phyloP scores from a whole-genome alignment of 148 eudicot genomes.

The Nyssa sinensis region DNA sequence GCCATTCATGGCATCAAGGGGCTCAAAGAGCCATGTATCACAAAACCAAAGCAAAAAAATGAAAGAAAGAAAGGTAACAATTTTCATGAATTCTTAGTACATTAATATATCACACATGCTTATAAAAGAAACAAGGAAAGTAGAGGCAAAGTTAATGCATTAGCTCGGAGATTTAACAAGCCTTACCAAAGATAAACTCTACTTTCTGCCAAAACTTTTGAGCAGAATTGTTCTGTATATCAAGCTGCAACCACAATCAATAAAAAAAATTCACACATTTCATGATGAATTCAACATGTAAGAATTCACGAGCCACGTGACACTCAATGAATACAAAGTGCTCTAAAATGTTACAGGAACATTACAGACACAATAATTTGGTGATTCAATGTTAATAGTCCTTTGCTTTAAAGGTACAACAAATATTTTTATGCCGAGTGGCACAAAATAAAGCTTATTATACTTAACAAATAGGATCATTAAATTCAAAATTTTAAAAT shows the following conservation, averaged over 20 bases:
- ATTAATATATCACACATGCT: neutral
- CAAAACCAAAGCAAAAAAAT: slow-evolving; percentile 7
- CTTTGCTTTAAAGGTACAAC: too few relatives aligned
- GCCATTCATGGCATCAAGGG: neutral
- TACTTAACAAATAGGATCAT: too few relatives aligned
- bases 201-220: slow-evolving; percentile 77
- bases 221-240: slow-evolving; percentile 70
- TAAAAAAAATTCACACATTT: neutral
- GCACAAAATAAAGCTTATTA: too few relatives aligned
- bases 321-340: neutral
- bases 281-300: neutral
- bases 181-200: slow-evolving; percentile 89
- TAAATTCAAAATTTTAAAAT: too few relatives aligned
- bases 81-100: neutral
- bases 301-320: neutral
- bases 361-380: neutral
- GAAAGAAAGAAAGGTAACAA: neutral
- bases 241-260: slow-evolving; percentile 60
- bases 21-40: neutral
- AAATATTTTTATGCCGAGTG: too few relatives aligned
- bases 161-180: slow-evolving; percentile 7
- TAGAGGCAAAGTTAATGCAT: neutral
- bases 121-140: neutral
- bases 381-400: too few relatives aligned
- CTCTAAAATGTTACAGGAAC: neutral